Base-by-base conservation (phyloP, 352 stramenopile species). In the Phytophthora capsici region DNA sequence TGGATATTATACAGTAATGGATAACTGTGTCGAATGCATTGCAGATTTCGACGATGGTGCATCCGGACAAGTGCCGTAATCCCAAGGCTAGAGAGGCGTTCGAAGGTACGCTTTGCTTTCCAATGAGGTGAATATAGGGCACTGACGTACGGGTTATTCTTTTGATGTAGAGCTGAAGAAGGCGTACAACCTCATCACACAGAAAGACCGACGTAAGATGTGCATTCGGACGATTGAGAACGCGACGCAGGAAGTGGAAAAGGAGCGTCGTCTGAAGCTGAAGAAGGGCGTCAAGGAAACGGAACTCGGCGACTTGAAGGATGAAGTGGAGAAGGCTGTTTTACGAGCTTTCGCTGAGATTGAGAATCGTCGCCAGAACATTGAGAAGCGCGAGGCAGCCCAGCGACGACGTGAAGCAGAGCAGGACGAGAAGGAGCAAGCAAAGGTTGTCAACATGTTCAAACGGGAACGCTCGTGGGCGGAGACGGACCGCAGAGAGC, bases 11-110 rank as follows among this genome's bases (percentile, higher is more conserved):
- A 4, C 28, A 19, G 5, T 19, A 25, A 28, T n/a, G 8, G 36
- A 3, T 53, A n/a, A 49, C 14, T 55, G 38, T 36, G 4, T 12
- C 26, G 32, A 58, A 14, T n/a, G 7, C 50, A 36, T n/a, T 25
- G 26, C 26, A 90, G 88, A 88, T 97, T 57, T 94, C 89, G 38
- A 88, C 84, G 16, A 79, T 95, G 63, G 84, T 97, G n/a, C 89
- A 97, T 66, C 89, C 89, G 1, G 89, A 96, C 63, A 96, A 96
- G 48, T 93, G 69, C 49, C 80, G 76, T 17, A 57, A 95, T 48
- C 75, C 78, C 2, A 78, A 78, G 13, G 88, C 89, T 17, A 85
- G 89, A 8, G 88, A 97, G 46, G 88, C 89, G 2, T 97, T 96
- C 64, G 89, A 97, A 86, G 88, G 86, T 93, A 60, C 25, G 40